Evolutionary conservation across 177 flowering plant species (phyloP), one percentile per base, ranked within the genome.

Genomic region (Vitis hybrid): DNA sequence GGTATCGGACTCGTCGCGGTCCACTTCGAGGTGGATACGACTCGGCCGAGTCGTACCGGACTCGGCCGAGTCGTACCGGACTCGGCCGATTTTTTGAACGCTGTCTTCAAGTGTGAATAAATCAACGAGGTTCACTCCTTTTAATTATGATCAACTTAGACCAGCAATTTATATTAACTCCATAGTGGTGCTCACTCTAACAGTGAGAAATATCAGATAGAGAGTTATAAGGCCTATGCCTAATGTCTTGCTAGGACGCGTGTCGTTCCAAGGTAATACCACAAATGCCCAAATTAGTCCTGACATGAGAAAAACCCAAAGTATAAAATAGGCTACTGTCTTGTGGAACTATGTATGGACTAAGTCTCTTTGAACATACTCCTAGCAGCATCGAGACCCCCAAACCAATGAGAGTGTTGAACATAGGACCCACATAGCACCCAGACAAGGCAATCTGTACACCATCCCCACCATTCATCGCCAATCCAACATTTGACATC

Each of bases 351-450:
- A 66, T 34, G 65, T 83, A 89, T 8, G 88, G 52, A 23, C 73
- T 75, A 50, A 93, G 88, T 26, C 82, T 85, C 66, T 72, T 59
- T 8, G 92, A 80, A 91, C 83, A 91, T 18, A 97, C 93, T 58
- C 90, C 89, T 14, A 92, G 83, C 69, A 92, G 75, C 89, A 92
- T 65, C 12, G 98, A 89, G 71, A 88, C 64, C 57, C 97, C 98
- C 75, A 92, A 79, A 60, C 98, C 98, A 70, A 79, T 82, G 54
- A 92, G 88, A 1, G 89, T 88, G 78, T 94, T 89, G 79, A 94
- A 94, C 97, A 94, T 92, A 17, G 97, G 97, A 50, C 98, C 98
- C 3, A 97, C 98, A 78, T 92, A 92, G 83, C 93, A 91, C 54
- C 98, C 98, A 1, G 97, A 94, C 67, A 92, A 32, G 2, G 98